Evolutionary conservation across 2,329 filamentous ascomycete species (phyloP).

Genomic region (Ophiostoma triangulosporum): DNA sequence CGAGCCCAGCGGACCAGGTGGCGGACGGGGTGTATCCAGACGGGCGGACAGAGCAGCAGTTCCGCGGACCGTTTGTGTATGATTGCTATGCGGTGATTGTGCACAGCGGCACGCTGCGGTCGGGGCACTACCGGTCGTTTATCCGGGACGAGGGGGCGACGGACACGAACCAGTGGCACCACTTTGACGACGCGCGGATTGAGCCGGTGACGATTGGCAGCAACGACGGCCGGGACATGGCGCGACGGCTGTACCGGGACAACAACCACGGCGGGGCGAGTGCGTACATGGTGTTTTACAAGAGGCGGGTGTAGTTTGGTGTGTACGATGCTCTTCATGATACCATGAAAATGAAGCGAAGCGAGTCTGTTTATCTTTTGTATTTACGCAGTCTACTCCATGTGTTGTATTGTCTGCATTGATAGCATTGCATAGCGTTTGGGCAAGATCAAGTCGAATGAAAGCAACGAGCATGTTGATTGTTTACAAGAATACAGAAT

Average conservation of each 20-base stretch:
- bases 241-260: conserved; percentile 14
- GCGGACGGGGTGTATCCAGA: conserved; percentile 22
- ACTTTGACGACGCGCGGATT: conserved; percentile 30
- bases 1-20: conserved; percentile 1
- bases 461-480: too few species aligned
- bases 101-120: conserved; percentile 56
- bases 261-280: conserved; percentile 10
- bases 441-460: too few species aligned
- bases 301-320: conserved; percentile 6
- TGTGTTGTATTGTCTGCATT: too few species aligned
- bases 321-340: too few species aligned
- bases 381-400: too few species aligned
- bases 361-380: too few species aligned
- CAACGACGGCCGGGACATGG: conserved; percentile 14
- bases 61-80: conserved; percentile 53
- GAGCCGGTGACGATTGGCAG: conserved; percentile 14
- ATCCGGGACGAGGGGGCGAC: conserved; percentile 40
- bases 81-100: conserved; percentile 77
- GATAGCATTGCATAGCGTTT: conserved; percentile 6
- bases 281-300: conserved; percentile 16
- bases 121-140: conserved; percentile 70
- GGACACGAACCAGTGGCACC: conserved; percentile 28
- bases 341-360: too few species aligned
- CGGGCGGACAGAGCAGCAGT: conserved; percentile 20
- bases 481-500: too few species aligned